Percentiles rank a stretch among this genome's conserved stretches.
phyloP scores from a whole-genome alignment of 1,139 yeast species.

The Meyerozyma sp. region DNA sequence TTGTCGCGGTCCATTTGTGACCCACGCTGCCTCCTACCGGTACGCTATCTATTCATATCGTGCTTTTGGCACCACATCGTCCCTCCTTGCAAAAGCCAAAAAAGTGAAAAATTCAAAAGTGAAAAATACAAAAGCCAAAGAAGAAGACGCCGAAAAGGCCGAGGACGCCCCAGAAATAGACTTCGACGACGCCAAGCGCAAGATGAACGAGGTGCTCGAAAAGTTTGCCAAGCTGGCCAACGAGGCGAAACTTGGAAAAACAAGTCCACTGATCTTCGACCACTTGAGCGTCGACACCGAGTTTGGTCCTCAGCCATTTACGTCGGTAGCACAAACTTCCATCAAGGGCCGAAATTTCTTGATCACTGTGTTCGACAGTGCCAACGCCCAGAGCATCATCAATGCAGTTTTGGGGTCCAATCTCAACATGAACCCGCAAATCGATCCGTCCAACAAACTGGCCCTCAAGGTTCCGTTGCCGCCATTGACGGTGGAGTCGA shows the following conservation, averaged over 20 bases:
- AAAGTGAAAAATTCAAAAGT: constrained; percentile 11
- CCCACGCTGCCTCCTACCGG: background rate
- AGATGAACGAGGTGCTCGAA: constrained; percentile 47
- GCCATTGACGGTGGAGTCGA: constrained; percentile 66
- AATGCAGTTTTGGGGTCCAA: constrained; percentile 66
- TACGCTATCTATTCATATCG: background rate
- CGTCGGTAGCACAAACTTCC: constrained; percentile 70
- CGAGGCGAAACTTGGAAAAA: constrained; percentile 62
- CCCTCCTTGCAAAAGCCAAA: constrained; percentile 11
- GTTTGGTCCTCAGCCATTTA: constrained; percentile 45
- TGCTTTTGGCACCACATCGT: constrained; percentile 2
- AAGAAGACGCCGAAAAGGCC: constrained; percentile 12
- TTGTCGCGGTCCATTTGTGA: background rate
- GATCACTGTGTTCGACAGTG: constrained; percentile 82
- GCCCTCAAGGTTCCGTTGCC: constrained; percentile 72
- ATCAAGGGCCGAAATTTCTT: constrained; percentile 64
- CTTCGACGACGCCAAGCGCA: constrained; percentile 36
- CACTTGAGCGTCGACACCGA: constrained; percentile 48
- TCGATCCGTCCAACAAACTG: constrained; percentile 67
- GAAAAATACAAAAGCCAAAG: constrained; percentile 5
- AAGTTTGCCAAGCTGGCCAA: constrained; percentile 51
- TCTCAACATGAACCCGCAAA: constrained; percentile 74
- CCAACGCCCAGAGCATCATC: constrained; percentile 59
- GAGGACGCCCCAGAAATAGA: constrained; percentile 23
- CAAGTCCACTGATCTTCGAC: constrained; percentile 66